Percentiles rank a stretch among this genome's conserved stretches.
Evolutionary conservation across 2,329 filamentous ascomycete species (phyloP).

Genomic region (Microdochium bolleyi): DNA sequence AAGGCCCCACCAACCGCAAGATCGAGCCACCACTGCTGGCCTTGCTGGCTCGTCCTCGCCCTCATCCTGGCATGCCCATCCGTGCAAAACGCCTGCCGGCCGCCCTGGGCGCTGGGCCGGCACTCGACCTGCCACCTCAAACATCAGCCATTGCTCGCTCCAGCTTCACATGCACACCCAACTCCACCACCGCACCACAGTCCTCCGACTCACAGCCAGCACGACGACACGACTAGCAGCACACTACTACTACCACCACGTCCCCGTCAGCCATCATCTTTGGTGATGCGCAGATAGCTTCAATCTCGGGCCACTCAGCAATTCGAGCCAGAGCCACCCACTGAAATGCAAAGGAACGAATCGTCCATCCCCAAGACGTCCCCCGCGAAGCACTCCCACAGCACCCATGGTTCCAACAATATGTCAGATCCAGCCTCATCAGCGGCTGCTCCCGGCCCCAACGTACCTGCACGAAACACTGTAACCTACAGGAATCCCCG

Average conservation of each 20-base stretch:
- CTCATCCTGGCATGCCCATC: background rate
- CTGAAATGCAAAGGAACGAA: background rate
- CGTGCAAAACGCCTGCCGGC: background rate
- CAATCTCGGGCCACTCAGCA: too few species aligned
- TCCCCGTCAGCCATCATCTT: too few species aligned
- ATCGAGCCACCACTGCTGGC: constrained; percentile 14
- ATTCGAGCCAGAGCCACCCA: too few species aligned
- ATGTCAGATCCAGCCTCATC: constrained; percentile 12
- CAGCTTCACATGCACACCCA: too few species aligned
- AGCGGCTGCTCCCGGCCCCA: constrained; percentile 12
- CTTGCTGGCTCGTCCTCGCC: too few species aligned
- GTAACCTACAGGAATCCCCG: constrained; percentile 22
- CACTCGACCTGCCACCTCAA: background rate
- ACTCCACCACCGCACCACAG: too few species aligned
- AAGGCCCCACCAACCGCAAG: constrained; percentile 6
- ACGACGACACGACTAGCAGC: too few species aligned
- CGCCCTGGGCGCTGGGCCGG: constrained; percentile 3
- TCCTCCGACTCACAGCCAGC: too few species aligned
- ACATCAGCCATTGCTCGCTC: too few species aligned
- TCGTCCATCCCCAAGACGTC: background rate
- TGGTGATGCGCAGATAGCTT: too few species aligned
- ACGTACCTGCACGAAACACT: constrained; percentile 8
- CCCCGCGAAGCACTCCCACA: background rate
- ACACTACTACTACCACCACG: too few species aligned
- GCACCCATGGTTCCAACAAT: constrained; percentile 1